Percentiles rank a stretch among this genome's conserved stretches.
These are phyloP conservation scores for Suzukiozyma palmioleophila DNA, from an alignment of 1,139 yeast genomes.

Conservation along the genomic window DNA sequence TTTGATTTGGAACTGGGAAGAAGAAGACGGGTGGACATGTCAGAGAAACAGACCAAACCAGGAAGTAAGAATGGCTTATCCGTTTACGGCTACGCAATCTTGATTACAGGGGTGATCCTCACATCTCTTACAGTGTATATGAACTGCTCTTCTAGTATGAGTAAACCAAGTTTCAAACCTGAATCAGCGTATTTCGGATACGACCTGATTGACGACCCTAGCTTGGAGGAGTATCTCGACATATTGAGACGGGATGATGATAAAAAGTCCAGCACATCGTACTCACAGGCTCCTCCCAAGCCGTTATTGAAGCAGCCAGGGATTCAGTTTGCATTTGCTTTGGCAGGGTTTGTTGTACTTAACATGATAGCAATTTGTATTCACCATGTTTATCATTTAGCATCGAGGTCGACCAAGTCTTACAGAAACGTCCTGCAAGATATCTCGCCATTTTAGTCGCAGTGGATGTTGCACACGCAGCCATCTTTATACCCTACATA, in stretches of 20 bases:
- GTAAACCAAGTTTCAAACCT: neutral
- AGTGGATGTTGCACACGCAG: neutral
- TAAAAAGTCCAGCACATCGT: neutral
- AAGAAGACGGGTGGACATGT: neutral
- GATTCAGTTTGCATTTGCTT: slow-evolving; percentile 24
- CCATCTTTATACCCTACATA: no score
- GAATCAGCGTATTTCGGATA: neutral
- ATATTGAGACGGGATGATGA: neutral
- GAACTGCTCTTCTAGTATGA: neutral
- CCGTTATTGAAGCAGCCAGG: slow-evolving; percentile 14
- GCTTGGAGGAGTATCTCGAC: neutral
- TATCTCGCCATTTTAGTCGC: slow-evolving; percentile 31
- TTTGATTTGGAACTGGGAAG: no score
- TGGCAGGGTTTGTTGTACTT: slow-evolving; percentile 26
- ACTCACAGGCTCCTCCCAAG: slow-evolving; percentile 4
- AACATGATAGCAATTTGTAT: slow-evolving; percentile 33
- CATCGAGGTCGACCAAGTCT: slow-evolving; percentile 25
- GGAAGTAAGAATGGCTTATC: neutral
- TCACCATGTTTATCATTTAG: slow-evolving; percentile 31
- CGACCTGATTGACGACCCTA: neutral
- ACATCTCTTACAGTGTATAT: neutral
- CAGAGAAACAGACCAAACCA: neutral
- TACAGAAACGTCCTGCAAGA: slow-evolving; percentile 35
- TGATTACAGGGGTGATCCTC: no score
- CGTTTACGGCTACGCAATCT: neutral